phyloP scores from a whole-genome alignment of 139 green algal genomes.

The Yamagishiella unicocca region DNA sequence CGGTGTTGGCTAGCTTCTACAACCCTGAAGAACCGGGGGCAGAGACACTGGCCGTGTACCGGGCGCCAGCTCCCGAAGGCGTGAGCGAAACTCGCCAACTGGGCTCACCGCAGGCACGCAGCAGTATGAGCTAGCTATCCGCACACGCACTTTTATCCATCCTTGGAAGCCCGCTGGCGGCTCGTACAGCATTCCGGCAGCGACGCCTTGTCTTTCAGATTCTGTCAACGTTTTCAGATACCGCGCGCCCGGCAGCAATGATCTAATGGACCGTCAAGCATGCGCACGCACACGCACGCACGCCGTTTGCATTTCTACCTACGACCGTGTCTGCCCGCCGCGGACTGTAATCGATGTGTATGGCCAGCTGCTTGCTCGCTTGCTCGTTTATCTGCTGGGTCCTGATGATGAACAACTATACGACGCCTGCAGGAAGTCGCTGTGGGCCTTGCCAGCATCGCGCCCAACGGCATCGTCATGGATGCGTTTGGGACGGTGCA shows the following conservation, averaged over 20 bases:
- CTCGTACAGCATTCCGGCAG: too few species aligned
- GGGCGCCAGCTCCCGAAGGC: neutral
- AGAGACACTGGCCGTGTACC: slow-evolving; percentile 36
- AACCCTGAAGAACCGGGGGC: slow-evolving; percentile 31
- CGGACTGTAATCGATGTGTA: neutral
- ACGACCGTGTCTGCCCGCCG: too few species aligned
- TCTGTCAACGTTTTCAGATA: too few species aligned
- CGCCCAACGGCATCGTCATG: slow-evolving; percentile 9
- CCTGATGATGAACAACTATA: too few species aligned
- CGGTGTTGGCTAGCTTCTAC: slow-evolving; percentile 21
- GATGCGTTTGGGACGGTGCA: neutral
- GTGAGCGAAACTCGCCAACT: neutral
- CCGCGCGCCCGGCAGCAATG: too few species aligned
- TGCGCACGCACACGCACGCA: neutral
- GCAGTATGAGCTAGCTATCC: neutral
- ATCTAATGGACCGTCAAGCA: too few species aligned
- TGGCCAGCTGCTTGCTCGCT: neutral
- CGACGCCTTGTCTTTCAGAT: too few species aligned
- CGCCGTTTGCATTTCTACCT: neutral
- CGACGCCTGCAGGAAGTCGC: slow-evolving; percentile 6
- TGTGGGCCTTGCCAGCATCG: neutral
- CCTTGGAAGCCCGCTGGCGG: too few species aligned
- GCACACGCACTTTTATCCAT: too few species aligned
- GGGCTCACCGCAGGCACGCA: neutral
- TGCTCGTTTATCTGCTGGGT: neutral